Conservation (phyloP, 2,329 filamentous ascomycete species). For the Aspergillus persii region DNA sequence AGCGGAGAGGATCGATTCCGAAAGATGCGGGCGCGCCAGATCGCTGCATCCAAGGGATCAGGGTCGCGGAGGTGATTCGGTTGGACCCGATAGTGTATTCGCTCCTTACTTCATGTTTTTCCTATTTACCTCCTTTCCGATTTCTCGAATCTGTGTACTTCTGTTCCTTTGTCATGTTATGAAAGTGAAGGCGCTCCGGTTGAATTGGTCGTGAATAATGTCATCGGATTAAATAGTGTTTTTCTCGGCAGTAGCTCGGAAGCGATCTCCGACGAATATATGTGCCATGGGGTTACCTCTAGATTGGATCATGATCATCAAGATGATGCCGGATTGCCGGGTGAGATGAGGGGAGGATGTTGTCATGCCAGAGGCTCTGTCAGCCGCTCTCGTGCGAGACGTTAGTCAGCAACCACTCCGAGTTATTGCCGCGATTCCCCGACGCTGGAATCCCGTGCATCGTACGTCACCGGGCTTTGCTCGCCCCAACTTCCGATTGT, state of each 20-base stretch:
- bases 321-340: too few relatives aligned
- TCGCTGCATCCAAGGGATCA: conserved; percentile 41
- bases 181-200: neutral
- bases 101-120: conserved; percentile 7
- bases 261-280: neutral
- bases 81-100: neutral
- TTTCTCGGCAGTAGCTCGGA: neutral
- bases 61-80: conserved; percentile 35
- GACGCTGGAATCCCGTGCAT: conserved; percentile 16
- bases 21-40: conserved; percentile 49
- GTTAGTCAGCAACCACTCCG: conserved; percentile 5
- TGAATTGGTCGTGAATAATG: neutral
- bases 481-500: neutral
- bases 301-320: too few relatives aligned
- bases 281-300: too few relatives aligned
- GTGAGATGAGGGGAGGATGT: neutral
- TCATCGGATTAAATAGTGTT: neutral
- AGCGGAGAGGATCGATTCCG: conserved; percentile 50
- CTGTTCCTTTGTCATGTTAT: neutral
- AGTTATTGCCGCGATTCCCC: conserved; percentile 23
- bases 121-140: neutral
- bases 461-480: conserved; percentile 26
- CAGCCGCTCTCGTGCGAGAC: neutral
- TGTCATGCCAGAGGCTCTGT: conserved; percentile 3
- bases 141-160: neutral